Evolutionary conservation across 1,139 yeast species (phyloP).

Genomic region (Spencermartinsiella ligniputridi): DNA sequence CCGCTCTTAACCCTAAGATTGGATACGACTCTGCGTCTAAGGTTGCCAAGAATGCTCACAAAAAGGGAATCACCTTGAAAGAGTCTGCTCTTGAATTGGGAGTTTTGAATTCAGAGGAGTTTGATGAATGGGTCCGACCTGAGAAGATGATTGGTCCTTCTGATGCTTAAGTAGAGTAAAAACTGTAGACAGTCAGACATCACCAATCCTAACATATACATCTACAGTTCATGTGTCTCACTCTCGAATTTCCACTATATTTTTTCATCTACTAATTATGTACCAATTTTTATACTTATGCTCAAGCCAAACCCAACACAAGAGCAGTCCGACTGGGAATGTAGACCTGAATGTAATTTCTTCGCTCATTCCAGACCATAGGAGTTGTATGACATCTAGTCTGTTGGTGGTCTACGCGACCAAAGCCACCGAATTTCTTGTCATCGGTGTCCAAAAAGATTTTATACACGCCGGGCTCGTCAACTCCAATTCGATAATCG

Average conservation of each 20-base stretch:
- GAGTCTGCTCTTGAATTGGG: conserved; percentile 90
- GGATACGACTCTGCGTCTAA: conserved; percentile 97
- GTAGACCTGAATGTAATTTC: conserved; percentile 74
- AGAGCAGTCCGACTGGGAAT: conserved; percentile 79
- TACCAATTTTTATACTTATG: too few species aligned
- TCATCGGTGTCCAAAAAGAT: conserved; percentile 74
- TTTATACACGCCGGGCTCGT: conserved; percentile 68
- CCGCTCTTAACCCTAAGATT: conserved; percentile 97
- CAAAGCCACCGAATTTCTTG: conserved; percentile 74
- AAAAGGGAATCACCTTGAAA: conserved; percentile 93
- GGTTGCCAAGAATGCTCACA: conserved; percentile 98
- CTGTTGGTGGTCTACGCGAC: conserved; percentile 55
- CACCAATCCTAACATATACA: too few species aligned
- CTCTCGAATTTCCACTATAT: too few species aligned
- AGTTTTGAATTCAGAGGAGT: conserved; percentile 75
- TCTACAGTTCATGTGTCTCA: too few species aligned
- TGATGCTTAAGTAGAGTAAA: conserved; percentile 21
- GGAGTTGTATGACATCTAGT: conserved; percentile 56
- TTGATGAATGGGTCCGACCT: conserved; percentile 96
- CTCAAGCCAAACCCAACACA: conserved; percentile 52
- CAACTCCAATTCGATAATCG: conserved; percentile 87
- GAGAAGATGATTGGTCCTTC: conserved; percentile 95
- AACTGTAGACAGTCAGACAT: too few species aligned
- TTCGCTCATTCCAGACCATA: conserved; percentile 74
- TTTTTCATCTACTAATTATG: too few species aligned